Evolutionary conservation across 2,329 filamentous ascomycete species (phyloP), one percentile per base, ranked within the genome.

Genomic region (Talaromyces albobiverticillius): DNA sequence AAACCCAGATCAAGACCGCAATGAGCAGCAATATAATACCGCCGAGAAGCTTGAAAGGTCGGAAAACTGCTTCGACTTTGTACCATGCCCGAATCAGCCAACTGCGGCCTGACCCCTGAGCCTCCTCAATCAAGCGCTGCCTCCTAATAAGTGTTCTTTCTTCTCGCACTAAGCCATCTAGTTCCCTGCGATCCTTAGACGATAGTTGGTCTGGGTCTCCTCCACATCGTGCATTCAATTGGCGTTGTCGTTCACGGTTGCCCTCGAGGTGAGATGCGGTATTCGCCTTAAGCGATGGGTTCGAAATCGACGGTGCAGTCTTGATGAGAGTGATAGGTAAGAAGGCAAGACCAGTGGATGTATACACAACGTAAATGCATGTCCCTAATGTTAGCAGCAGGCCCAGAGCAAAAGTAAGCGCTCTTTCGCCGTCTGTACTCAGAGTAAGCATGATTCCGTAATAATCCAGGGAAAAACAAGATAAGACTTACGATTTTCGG

Each of bases 271-370:
- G 89, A 3, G 89, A 84, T 3, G 88, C 83, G 0, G 90, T 95
- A 14, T 82, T 89, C 57, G 87, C 88, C 22, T 83, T 86, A 14
- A 95, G 79, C 53, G 88, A 84, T 0, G 91, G 90, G 1, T 86
- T 88, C 5, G 93, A 96, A 57, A 96, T 82, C 9, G 90, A 84
- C 8, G 93, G 92, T 0, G 91, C 89, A 13, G 90, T 90, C 73
- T 95, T 96, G 79, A 99, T 95, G 68, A 96, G 84, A 8, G 89
- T 88, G 20, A 96, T 83, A 1, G 94, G 94, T 16, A 97, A 82
- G 16, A 97, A 80, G 2, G 94, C 94, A 56, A 99, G 81, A 1
- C 94, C 94, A 10, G 89, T 83, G 3, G 89, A 89, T 1, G 93
- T 96, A 70, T 99, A 97, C 43, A 96, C 70, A 46, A 90, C 81